Conservation (phyloP, 129 eudicot genomes). For the Pulicaria dysenterica region DNA sequence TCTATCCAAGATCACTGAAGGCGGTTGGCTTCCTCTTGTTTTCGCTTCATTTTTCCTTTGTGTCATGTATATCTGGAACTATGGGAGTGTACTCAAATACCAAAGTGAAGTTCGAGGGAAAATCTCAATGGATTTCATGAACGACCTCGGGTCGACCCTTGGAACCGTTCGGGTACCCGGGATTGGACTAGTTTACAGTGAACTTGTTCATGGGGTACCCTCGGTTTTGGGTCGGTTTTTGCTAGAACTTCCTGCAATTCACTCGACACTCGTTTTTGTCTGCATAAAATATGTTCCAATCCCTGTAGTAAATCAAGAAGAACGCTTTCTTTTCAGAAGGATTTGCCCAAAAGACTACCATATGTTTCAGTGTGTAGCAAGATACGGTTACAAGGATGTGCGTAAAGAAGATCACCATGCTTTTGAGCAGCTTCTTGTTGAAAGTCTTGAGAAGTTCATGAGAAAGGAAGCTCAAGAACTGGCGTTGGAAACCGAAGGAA, state of each 20-base stretch:
- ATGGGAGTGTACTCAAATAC: slow-evolving; percentile 90
- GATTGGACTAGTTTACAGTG: slow-evolving; percentile 80
- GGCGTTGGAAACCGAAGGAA: slow-evolving; percentile 54
- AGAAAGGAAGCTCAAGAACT: slow-evolving; percentile 80
- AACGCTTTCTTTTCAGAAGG: slow-evolving; percentile 82
- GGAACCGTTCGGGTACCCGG: slow-evolving; percentile 93
- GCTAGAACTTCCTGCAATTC: slow-evolving; percentile 84
- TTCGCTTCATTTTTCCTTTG: slow-evolving; percentile 80
- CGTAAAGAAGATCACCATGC: slow-evolving; percentile 87
- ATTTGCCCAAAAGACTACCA: slow-evolving; percentile 93
- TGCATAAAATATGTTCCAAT: slow-evolving; percentile 90
- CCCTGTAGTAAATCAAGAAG: slow-evolving; percentile 90
- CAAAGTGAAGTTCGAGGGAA: slow-evolving; percentile 77
- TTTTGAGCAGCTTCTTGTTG: slow-evolving; percentile 78
- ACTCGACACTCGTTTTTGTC: slow-evolving; percentile 77
- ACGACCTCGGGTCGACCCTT: slow-evolving; percentile 78
- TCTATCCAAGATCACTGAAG: slow-evolving; percentile 77
- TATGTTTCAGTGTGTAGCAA: slow-evolving; percentile 82
- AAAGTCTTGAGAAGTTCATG: slow-evolving; percentile 73
- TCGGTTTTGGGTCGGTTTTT: slow-evolving; percentile 78
- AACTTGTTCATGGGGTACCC: slow-evolving; percentile 93
- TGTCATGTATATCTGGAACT: slow-evolving; percentile 92
- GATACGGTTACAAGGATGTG: slow-evolving; percentile 90
- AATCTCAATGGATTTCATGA: slow-evolving; percentile 82
- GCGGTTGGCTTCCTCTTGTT: slow-evolving; percentile 95